Evolutionary conservation across 768 basidiomycete species (phyloP).

Genomic region (Melanogaster broomeanus): DNA sequence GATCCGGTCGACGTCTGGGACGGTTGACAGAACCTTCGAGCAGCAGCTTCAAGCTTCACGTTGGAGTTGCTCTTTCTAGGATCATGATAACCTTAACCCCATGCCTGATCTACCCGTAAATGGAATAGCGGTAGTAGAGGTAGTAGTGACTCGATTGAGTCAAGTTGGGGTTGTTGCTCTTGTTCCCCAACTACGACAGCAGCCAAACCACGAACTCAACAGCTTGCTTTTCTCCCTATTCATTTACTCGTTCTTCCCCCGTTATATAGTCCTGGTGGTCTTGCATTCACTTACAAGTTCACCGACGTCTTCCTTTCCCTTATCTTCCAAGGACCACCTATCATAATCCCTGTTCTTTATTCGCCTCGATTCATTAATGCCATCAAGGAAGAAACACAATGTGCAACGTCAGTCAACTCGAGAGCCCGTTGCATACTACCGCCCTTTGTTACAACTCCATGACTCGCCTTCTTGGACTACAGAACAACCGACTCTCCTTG

Average conservation of each 20-base stretch:
- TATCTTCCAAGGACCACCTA: conserved; percentile 24
- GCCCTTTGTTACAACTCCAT: conserved; percentile 35
- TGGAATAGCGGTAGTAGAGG: conserved; percentile 2
- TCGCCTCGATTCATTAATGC: conserved; percentile 28
- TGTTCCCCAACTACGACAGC: conserved; percentile 27
- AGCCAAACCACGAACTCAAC: conserved; percentile 8
- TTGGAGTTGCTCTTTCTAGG: not conserved
- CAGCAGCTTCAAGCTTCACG: too few relatives aligned
- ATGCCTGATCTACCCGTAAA: conserved; percentile 9
- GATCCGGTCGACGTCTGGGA: not conserved
- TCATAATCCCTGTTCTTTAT: conserved; percentile 14
- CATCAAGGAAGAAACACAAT: conserved; percentile 27
- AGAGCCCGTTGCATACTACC: conserved; percentile 21
- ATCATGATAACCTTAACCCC: conserved; percentile 3
- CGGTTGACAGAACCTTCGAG: too few relatives aligned
- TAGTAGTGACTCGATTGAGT: conserved; percentile 20
- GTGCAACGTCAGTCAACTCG: conserved; percentile 19
- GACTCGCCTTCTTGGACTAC: conserved; percentile 25
- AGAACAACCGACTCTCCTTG: conserved; percentile 9
- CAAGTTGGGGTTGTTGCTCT: conserved; percentile 18
- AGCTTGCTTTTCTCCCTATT: not conserved
- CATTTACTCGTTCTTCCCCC: not conserved
- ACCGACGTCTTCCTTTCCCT: conserved; percentile 7
- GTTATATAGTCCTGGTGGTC: conserved; percentile 19
- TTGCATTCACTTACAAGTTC: conserved; percentile 37